A percentile compares a stretch with the other conserved stretches of the same genome.
These are phyloP conservation scores for Acorus gramineus DNA, from an alignment of 106 monocot species.

Conservation along the genomic window DNA sequence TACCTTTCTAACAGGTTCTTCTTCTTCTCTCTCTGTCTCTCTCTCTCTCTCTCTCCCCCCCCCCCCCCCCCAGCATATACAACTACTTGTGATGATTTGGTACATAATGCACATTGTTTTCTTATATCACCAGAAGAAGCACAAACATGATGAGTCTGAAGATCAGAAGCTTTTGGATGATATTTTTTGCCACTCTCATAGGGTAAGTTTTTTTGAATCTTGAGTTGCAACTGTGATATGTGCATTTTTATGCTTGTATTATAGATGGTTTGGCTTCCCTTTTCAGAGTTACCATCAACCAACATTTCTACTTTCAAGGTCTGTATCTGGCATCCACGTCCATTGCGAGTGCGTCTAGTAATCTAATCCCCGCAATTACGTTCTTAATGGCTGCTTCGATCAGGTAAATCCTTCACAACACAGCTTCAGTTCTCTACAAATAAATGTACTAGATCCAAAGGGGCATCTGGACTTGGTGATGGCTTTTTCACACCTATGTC, in stretches of 20 bases:
- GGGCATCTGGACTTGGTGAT: too few species aligned
- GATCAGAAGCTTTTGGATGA: neutral
- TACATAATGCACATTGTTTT: too few species aligned
- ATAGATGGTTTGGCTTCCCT: neutral
- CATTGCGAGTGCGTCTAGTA: slow-evolving; percentile 3
- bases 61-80: too few species aligned
- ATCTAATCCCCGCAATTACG: slow-evolving; percentile 6
- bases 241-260: neutral
- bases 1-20: neutral
- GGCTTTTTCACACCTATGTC: too few species aligned
- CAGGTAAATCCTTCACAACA: slow-evolving; percentile 5
- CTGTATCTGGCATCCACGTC: slow-evolving; percentile 5
- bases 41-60: too few species aligned
- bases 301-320: slow-evolving; percentile 6
- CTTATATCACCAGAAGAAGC: neutral
- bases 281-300: neutral
- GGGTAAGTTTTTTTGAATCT: neutral
- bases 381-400: slow-evolving; percentile 8
- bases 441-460: too few species aligned
- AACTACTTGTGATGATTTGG: too few species aligned
- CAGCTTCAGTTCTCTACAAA: neutral
- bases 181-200: neutral
- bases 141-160: neutral
- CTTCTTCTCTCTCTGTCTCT: neutral
- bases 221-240: neutral